phyloP scores from a whole-genome alignment of 768 basidiomycete genomes.

The Suillus variegatus region DNA sequence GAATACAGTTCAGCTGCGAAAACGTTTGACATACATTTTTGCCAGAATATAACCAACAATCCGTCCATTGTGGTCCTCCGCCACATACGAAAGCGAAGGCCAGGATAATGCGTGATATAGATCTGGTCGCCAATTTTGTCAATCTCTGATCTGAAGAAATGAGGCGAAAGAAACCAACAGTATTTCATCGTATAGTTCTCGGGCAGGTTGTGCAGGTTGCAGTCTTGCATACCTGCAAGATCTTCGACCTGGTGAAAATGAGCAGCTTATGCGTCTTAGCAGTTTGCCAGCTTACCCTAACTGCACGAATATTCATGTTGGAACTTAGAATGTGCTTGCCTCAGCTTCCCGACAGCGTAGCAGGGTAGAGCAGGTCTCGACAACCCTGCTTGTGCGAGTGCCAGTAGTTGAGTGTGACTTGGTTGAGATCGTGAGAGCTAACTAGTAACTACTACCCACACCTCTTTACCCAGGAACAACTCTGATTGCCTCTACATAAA shows the following conservation, averaged over 20 bases:
- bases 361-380: neutral
- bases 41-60: conserved; percentile 96
- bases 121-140: conserved; percentile 45
- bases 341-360: conserved; percentile 1
- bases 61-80: conserved; percentile 84
- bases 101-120: conserved; percentile 89
- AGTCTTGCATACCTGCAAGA: conserved; percentile 89
- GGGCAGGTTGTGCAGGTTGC: conserved; percentile 90
- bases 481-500: neutral
- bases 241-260: conserved; percentile 68
- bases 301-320: conserved; percentile 32
- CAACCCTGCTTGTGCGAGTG: neutral
- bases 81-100: conserved; percentile 93
- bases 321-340: neutral
- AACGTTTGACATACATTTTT: conserved; percentile 68
- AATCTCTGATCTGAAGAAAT: neutral
- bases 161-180: conserved; percentile 44
- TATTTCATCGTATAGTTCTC: conserved; percentile 89
- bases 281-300: conserved; percentile 22
- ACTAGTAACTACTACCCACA: neutral
- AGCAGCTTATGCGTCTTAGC: conserved; percentile 9
- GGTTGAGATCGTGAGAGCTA: conserved; percentile 1
- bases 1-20: conserved; percentile 14
- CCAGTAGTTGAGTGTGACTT: neutral
- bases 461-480: neutral